A percentile compares a stretch with the other conserved stretches of the same genome.
Conservation (phyloP, 2,329 filamentous ascomycete genomes). For the Drechslera avenae region DNA sequence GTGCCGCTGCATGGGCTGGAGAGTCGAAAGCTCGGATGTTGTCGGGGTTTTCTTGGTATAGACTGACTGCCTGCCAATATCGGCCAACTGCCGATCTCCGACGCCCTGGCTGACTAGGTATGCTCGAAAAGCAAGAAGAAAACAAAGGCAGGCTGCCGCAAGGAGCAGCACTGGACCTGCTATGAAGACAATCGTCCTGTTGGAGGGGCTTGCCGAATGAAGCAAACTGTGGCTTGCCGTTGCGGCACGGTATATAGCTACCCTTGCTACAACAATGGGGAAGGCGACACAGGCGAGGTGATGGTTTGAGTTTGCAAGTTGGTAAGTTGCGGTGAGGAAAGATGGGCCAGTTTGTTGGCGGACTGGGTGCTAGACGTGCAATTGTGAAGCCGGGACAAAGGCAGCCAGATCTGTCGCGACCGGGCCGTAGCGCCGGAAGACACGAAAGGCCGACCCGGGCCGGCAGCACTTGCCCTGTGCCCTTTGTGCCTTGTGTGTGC, state of each 20-base stretch:
- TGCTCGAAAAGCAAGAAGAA: neutral
- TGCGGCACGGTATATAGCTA: slow-evolving; percentile 6
- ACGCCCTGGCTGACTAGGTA: neutral
- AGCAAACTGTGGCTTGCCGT: slow-evolving; percentile 4
- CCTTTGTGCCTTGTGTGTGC: neutral
- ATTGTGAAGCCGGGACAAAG: slow-evolving; percentile 3
- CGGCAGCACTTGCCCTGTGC: slow-evolving; percentile 1
- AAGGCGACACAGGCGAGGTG: neutral
- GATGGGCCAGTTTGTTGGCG: slow-evolving; percentile 1
- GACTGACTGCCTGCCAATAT: neutral
- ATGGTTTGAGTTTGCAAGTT: neutral
- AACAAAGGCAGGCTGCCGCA: neutral
- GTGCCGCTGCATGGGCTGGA: neutral
- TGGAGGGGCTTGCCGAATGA: neutral
- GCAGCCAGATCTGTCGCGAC: neutral
- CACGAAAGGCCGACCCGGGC: slow-evolving; percentile 4
- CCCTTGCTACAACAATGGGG: neutral
- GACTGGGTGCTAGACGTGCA: slow-evolving; percentile 1
- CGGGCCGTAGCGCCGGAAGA: slow-evolving; percentile 8
- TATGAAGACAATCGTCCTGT: slow-evolving; percentile 1
- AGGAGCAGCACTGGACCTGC: neutral
- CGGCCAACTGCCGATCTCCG: neutral
- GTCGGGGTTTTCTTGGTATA: neutral
- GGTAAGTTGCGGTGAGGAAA: slow-evolving; percentile 9
- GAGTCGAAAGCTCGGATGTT: neutral